Percentiles rank a stretch among this genome's conserved stretches.
Evolutionary conservation across 202 grass and related monocot genomes (phyloP).

Genomic region (Elaeis oleifera): DNA sequence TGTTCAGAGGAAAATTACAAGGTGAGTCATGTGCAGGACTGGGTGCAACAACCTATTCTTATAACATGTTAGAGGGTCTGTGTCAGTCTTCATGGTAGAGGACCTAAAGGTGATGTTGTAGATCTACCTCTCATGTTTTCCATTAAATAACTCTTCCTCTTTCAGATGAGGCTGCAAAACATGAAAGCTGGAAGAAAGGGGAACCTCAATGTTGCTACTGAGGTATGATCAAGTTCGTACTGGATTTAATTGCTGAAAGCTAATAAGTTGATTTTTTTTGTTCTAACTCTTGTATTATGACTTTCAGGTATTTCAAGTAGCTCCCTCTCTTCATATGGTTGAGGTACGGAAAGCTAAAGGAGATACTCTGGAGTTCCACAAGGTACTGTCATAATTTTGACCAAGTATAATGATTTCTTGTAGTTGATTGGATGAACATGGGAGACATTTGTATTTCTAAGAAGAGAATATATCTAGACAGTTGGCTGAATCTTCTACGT

Average conservation of each 20-base stretch:
- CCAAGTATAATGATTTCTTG: background rate
- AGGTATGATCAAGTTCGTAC: conserved; percentile 23
- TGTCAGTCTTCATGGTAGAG: background rate
- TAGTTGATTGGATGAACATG: no score
- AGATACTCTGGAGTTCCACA: conserved; percentile 93
- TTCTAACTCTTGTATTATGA: background rate
- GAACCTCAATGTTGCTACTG: conserved; percentile 93
- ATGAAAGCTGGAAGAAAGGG: conserved; percentile 86
- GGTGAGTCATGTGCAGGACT: conserved; percentile 21
- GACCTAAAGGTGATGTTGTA: background rate
- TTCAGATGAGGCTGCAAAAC: conserved; percentile 80
- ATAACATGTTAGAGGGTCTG: background rate
- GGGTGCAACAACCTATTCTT: background rate
- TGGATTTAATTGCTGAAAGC: background rate
- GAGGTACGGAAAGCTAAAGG: conserved; percentile 80
- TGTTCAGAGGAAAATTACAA: conserved; percentile 93
- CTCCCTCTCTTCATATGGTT: conserved; percentile 76
- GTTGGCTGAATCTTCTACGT: no score
- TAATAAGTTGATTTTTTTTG: background rate
- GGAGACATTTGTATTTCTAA: no score
- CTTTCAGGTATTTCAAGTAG: conserved; percentile 82
- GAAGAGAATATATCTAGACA: no score
- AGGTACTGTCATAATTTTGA: conserved; percentile 27
- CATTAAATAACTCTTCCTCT: background rate
- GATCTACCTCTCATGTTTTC: background rate